A percentile compares a stretch with the other conserved stretches of the same genome.
phyloP scores from a whole-genome alignment of 768 basidiomycete species.

The Ramaria rubella region DNA sequence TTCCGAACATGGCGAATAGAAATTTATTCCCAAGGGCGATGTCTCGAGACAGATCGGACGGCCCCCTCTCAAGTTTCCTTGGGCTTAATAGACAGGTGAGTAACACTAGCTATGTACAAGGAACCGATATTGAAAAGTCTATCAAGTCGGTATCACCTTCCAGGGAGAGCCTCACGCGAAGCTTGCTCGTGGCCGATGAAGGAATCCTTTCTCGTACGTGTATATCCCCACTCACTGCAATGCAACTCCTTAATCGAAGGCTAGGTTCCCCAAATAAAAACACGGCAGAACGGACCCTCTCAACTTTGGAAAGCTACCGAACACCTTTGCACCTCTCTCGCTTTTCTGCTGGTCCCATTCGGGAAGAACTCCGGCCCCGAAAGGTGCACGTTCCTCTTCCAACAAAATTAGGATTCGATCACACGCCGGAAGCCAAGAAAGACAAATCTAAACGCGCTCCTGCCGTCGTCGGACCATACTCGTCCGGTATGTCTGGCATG shows the following conservation, averaged over 20 bases:
- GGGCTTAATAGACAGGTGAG: not conserved
- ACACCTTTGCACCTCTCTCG: not conserved
- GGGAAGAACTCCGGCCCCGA: slow-evolving; percentile 2
- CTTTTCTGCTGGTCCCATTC: not conserved
- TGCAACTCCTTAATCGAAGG: not conserved
- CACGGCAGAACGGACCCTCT: not conserved
- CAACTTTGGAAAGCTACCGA: slow-evolving; percentile 2
- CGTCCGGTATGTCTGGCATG: slow-evolving; percentile 6
- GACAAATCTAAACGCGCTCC: not conserved
- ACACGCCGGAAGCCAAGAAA: not conserved
- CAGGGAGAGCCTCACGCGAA: not conserved
- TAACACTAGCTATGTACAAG: not conserved
- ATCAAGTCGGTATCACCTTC: slow-evolving; percentile 1
- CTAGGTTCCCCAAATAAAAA: not conserved
- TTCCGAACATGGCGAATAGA: not conserved
- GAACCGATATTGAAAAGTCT: not conserved
- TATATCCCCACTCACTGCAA: not conserved
- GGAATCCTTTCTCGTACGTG: not conserved
- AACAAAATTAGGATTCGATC: slow-evolving; percentile 5
- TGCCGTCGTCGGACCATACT: not conserved
- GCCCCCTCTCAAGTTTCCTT: not conserved
- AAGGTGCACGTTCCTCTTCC: slow-evolving; percentile 10
- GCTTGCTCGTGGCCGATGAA: not conserved
- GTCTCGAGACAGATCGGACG: slow-evolving; percentile 3
- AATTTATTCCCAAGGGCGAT: not conserved